Conservation (phyloP, 2,329 filamentous ascomycete genomes). For the Alternaria rosae region DNA sequence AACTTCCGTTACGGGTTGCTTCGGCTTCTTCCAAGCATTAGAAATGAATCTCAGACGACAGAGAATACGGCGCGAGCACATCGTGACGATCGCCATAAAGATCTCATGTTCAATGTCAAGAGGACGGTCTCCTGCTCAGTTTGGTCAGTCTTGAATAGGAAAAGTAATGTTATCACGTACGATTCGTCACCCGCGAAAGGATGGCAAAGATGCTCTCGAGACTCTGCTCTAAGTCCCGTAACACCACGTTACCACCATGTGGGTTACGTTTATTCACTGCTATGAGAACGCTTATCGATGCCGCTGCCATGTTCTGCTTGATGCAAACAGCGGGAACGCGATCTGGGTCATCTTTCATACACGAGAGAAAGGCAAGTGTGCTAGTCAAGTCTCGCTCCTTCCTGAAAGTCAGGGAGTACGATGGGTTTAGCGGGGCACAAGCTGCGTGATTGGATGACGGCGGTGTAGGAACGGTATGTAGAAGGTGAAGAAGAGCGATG, state of each 20-base stretch:
- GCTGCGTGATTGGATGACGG: conserved; percentile 2
- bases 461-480: not conserved
- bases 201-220: conserved; percentile 1
- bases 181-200: too few species aligned
- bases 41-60: conserved; percentile 14
- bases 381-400: conserved; percentile 3
- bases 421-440: not conserved
- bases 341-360: not conserved
- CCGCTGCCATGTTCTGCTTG: not conserved
- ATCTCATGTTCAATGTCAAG: conserved; percentile 6
- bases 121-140: too few species aligned
- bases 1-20: not conserved
- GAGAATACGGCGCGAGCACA: conserved; percentile 20
- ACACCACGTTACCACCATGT: too few species aligned
- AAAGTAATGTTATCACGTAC: not conserved
- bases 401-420: not conserved
- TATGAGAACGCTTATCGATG: not conserved
- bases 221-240: not conserved
- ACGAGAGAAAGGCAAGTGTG: conserved; percentile 4
- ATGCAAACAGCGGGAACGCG: not conserved
- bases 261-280: not conserved
- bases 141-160: too few species aligned
- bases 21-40: not conserved
- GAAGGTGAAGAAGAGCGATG: conserved; percentile 4
- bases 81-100: conserved; percentile 19